A percentile compares a stretch with the other conserved stretches of the same genome.
Evolutionary conservation across 805 yeast genomes (phyloP).

Genomic region (Wickerhamiella dianesei): DNA sequence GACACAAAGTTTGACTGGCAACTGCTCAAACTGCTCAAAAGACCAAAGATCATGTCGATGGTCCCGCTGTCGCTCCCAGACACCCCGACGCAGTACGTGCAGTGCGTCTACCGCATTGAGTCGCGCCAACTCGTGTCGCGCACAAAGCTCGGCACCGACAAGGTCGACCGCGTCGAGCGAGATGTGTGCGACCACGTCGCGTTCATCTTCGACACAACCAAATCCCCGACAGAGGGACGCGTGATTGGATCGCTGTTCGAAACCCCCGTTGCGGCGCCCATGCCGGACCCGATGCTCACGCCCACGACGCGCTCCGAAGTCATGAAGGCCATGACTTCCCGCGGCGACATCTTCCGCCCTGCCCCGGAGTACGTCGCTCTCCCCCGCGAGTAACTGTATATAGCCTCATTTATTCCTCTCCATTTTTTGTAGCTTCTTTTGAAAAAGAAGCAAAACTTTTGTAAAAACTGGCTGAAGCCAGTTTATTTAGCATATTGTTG

Average conservation of each 20-base stretch:
- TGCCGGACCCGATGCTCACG: conserved; percentile 22
- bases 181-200: conserved; percentile 49
- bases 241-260: conserved; percentile 61
- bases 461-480: background rate
- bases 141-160: conserved; percentile 33
- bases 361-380: conserved; percentile 21
- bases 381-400: background rate
- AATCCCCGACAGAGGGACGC: conserved; percentile 38
- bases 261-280: conserved; percentile 24
- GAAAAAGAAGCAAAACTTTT: no score
- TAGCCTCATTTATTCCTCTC: background rate
- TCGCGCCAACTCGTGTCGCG: conserved; percentile 47
- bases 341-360: conserved; percentile 28
- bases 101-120: conserved; percentile 48
- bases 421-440: background rate
- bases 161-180: conserved; percentile 35
- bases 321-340: conserved; percentile 25
- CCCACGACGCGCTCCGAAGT: conserved; percentile 19
- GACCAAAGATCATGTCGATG: conserved; percentile 62
- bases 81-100: conserved; percentile 40
- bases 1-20: conserved; percentile 61
- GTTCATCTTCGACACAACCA: conserved; percentile 44
- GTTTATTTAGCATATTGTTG: no score
- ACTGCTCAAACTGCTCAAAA: conserved; percentile 48
- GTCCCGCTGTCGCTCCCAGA: conserved; percentile 53